phyloP scores from a whole-genome alignment of 2,329 filamentous ascomycete genomes.

The Laburnicola sp. region DNA sequence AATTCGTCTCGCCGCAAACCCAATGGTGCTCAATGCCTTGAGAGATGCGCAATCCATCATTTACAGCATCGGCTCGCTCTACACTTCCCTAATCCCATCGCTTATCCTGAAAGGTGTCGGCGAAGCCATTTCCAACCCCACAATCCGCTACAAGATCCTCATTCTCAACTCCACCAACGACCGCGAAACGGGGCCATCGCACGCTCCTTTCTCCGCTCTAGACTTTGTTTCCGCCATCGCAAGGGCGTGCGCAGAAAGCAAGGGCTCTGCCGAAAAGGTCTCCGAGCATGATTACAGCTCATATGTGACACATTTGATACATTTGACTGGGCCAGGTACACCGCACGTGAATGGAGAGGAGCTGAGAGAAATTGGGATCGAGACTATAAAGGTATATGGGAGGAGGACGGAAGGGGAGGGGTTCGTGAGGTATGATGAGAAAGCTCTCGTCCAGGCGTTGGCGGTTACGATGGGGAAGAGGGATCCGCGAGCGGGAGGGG shows the following conservation, averaged over 20 bases:
- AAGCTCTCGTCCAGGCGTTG: conserved; percentile 72
- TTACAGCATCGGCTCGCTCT: conserved; percentile 92
- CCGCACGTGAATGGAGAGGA: conserved; percentile 70
- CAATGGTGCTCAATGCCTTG: conserved; percentile 73
- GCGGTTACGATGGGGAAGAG: conserved; percentile 74
- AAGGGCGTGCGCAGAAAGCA: conserved; percentile 64
- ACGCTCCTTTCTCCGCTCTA: conserved; percentile 67
- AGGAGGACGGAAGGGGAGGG: conserved; percentile 59
- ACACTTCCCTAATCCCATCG: conserved; percentile 84
- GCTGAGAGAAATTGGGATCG: conserved; percentile 70
- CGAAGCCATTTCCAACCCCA: conserved; percentile 58
- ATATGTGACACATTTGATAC: conserved; percentile 84
- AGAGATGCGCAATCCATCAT: conserved; percentile 68
- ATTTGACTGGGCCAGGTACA: conserved; percentile 71
- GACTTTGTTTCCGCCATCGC: conserved; percentile 84
- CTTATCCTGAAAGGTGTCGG: conserved; percentile 78
- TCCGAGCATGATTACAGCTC: conserved; percentile 56
- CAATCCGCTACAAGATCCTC: conserved; percentile 71
- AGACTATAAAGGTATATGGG: conserved; percentile 76
- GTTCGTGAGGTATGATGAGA: conserved; percentile 73
- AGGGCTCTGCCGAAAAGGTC: conserved; percentile 13
- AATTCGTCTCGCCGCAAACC: conserved; percentile 81
- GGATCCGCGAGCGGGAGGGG: conserved; percentile 54
- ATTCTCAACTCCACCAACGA: conserved; percentile 84
- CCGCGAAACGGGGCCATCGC: conserved; percentile 77